Conservation (phyloP, 1,284 basidiomycete genomes). For the Porogramme epimiltina region DNA sequence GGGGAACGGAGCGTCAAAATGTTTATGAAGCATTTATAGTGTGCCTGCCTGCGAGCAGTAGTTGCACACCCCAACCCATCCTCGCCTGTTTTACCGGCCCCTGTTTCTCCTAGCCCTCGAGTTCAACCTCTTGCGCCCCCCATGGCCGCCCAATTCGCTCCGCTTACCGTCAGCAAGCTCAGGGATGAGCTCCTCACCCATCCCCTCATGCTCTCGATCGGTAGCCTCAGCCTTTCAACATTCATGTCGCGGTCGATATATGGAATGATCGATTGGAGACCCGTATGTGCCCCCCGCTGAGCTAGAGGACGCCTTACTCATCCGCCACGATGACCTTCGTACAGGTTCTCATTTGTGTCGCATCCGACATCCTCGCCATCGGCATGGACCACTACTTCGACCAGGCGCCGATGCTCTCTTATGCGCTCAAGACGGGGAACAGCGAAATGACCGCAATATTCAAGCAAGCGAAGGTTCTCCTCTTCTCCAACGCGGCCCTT, state of each 20-base stretch:
- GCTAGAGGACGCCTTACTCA: neutral
- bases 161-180: constrained; percentile 6
- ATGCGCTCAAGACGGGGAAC: constrained; percentile 12
- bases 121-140: neutral
- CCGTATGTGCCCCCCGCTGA: constrained; percentile 1
- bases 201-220: constrained; percentile 11
- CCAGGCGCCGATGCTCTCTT: constrained; percentile 9
- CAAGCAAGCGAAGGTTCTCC: constrained; percentile 8
- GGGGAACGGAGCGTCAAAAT: too few species aligned
- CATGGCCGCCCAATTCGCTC: constrained; percentile 5
- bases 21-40: too few species aligned
- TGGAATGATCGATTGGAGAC: constrained; percentile 16
- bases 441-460: constrained; percentile 11
- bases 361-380: constrained; percentile 12
- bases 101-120: neutral
- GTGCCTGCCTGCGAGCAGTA: too few species aligned
- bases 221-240: constrained; percentile 8
- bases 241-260: constrained; percentile 16
- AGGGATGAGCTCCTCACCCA: constrained; percentile 11
- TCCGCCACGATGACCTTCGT: neutral
- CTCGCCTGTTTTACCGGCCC: too few species aligned
- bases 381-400: constrained; percentile 18
- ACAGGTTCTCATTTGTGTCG: constrained; percentile 12
- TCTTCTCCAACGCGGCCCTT: constrained; percentile 8
- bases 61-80: too few species aligned